Base-by-base conservation (phyloP, 768 basidiomycete species). In the Mycena albidolilacea region DNA sequence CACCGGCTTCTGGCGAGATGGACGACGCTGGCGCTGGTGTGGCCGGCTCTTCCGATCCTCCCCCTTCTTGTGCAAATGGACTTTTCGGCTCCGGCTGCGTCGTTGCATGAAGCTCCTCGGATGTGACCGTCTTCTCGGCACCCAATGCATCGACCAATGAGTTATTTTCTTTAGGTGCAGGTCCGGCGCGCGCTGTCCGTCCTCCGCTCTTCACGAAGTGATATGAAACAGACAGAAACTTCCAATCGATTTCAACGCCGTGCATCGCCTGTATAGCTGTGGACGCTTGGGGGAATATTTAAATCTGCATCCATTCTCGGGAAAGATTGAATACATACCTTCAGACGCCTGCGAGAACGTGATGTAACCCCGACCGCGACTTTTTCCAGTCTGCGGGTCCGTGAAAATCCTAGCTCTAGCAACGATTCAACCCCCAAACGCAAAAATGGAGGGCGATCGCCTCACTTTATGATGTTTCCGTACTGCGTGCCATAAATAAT, bases 301-400 rank as follows among this genome's bases (percentile, higher is more conserved):
- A 11, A 14, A 38, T 55, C 10, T 10, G 17, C 35, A 6, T 19
- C 1, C 17, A 21, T 37, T 23, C 35, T 15, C 9, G 15, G 17
- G 23, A 35, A 38, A 1, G 9, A 5, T n/a, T 21, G n/a, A 2
- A 21, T n/a, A 30, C 15, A n/a, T 59, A 72, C 75, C 71, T 64
- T 75, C 70, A 11, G 64, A 52, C 14, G 67, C 64, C 37, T 37
- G 50, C n/a, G 61, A 43, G 64, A 75, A 75, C 8, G 68, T 64
- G 58, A 75, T 41, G 23, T 64, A 8, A 6, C 54, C 75, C 6
- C 43, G 7, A 2, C 75, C 75, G 19, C 69, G 67, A 64, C 68
- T 75, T 37, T 75, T 70, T 30, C 61, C 54, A 2, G 70, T 72
- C 37, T 57, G 19, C 0, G 61, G 23, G 30, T 70, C 11, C 21